Percentiles rank a stretch among this genome's conserved stretches.
These are phyloP conservation scores for Aspergillus arachidicola DNA, from an alignment of 2,329 filamentous ascomycete species.

Conservation along the genomic window DNA sequence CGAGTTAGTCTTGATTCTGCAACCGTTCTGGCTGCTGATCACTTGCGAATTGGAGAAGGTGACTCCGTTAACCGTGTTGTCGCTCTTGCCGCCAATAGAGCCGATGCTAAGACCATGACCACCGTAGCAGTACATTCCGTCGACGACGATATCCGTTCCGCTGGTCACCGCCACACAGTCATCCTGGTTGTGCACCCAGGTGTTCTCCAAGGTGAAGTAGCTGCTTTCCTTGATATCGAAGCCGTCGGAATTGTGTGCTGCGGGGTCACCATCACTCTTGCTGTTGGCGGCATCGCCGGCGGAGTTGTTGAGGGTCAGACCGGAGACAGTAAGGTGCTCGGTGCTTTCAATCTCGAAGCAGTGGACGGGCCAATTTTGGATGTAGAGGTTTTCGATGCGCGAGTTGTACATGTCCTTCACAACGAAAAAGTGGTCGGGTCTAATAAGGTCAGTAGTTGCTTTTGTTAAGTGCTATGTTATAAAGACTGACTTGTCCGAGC, in stretches of 20 bases:
- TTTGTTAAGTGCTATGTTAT: accelerated
- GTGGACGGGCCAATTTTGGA: conserved; percentile 46
- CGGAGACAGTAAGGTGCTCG: conserved; percentile 37
- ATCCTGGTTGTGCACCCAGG: conserved; percentile 48
- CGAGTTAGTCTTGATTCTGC: conserved; percentile 53
- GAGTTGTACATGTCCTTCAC: conserved; percentile 45
- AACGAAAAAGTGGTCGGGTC: conserved; percentile 43
- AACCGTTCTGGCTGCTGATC: conserved; percentile 42
- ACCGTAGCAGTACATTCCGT: conserved; percentile 40
- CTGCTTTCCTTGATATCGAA: conserved; percentile 52
- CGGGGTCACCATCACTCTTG: not conserved
- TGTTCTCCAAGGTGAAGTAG: conserved; percentile 47
- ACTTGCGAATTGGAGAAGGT: conserved; percentile 55
- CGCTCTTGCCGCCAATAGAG: conserved; percentile 48
- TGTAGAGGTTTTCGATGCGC: conserved; percentile 40
- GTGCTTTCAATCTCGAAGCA: conserved; percentile 41
- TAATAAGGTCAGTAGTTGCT: not conserved
- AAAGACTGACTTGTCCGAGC: not conserved
- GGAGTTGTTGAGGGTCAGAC: conserved; percentile 44
- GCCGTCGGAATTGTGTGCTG: conserved; percentile 52
- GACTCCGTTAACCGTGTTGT: conserved; percentile 58
- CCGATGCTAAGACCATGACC: conserved; percentile 39
- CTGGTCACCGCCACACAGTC: conserved; percentile 40
- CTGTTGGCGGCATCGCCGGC: conserved; percentile 40
- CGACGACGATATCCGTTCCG: conserved; percentile 30